Evolutionary conservation across 805 yeast species (phyloP).

Genomic region (Clavispora carvajalis): DNA sequence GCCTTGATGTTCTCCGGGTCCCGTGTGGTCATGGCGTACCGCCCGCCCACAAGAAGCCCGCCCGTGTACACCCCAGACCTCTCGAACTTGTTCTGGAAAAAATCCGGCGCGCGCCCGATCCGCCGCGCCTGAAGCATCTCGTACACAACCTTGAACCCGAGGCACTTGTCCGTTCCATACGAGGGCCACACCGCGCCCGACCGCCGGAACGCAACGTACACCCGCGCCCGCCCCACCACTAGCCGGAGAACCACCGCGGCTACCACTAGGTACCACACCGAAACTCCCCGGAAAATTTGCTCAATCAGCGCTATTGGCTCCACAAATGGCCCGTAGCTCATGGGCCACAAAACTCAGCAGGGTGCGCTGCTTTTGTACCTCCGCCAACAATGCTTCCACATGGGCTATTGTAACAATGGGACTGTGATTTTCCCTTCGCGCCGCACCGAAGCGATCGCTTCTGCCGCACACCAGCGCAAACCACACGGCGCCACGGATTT

Average conservation of each 20-base stretch:
- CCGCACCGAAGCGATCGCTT: no score
- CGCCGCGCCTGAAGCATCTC: conserved; percentile 3
- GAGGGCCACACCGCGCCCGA: conserved; percentile 9
- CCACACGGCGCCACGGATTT: no score
- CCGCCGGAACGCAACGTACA: not conserved
- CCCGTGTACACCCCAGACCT: conserved; percentile 4
- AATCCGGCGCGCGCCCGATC: conserved; percentile 10
- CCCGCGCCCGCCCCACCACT: not conserved
- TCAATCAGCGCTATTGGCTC: not conserved
- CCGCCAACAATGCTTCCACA: no score
- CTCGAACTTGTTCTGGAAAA: conserved; percentile 4
- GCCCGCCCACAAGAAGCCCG: conserved; percentile 8
- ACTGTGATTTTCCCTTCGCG: no score
- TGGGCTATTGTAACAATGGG: no score
- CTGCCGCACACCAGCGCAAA: no score
- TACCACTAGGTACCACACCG: not conserved
- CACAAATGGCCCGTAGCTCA: no score
- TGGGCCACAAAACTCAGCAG: not conserved
- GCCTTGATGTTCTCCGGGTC: conserved; percentile 26
- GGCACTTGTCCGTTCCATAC: conserved; percentile 6
- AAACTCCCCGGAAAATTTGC: not conserved
- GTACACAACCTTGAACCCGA: conserved; percentile 9
- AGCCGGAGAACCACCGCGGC: not conserved
- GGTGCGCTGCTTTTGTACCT: no score
- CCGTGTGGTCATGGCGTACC: conserved; percentile 7